Percentiles rank a stretch among this genome's conserved stretches.
Conservation (phyloP, 202 grass and related monocot species). For the Musa balbisiana region DNA sequence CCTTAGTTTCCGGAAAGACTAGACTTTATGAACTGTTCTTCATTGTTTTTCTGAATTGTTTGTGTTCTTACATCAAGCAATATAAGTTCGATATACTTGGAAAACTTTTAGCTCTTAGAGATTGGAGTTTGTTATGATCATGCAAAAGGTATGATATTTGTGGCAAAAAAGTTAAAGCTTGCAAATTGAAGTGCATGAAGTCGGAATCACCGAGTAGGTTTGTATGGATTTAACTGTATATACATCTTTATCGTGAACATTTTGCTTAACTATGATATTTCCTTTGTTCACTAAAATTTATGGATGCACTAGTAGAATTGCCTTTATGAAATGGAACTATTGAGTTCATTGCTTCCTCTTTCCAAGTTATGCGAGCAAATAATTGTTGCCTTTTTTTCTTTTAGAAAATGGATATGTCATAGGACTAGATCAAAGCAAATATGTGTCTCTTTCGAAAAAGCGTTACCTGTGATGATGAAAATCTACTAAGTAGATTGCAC, state of each 20-base stretch:
- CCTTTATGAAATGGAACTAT: not conserved
- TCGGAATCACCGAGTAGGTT: not conserved
- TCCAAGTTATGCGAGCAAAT: too few species aligned
- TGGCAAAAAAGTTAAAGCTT: not conserved
- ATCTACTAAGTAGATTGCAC: too few species aligned
- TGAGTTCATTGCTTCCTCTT: not conserved
- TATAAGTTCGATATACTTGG: not conserved
- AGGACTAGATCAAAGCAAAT: not conserved
- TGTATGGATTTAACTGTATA: not conserved
- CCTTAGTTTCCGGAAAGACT: too few species aligned
- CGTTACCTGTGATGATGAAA: not conserved
- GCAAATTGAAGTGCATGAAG: too few species aligned
- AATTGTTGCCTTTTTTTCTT: too few species aligned
- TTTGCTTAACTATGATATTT: not conserved
- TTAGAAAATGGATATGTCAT: not conserved
- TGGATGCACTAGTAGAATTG: not conserved
- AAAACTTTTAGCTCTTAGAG: not conserved
- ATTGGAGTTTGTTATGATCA: not conserved
- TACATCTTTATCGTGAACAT: not conserved
- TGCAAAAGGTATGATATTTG: not conserved
- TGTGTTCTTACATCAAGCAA: not conserved
- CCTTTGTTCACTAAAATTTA: not conserved
- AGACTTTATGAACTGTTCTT: too few species aligned
- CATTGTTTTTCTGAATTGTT: not conserved
- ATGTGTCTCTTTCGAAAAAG: not conserved